These are phyloP conservation scores for Trichoderma breve DNA, from an alignment of 2,329 filamentous ascomycete species.

Conservation along the genomic window DNA sequence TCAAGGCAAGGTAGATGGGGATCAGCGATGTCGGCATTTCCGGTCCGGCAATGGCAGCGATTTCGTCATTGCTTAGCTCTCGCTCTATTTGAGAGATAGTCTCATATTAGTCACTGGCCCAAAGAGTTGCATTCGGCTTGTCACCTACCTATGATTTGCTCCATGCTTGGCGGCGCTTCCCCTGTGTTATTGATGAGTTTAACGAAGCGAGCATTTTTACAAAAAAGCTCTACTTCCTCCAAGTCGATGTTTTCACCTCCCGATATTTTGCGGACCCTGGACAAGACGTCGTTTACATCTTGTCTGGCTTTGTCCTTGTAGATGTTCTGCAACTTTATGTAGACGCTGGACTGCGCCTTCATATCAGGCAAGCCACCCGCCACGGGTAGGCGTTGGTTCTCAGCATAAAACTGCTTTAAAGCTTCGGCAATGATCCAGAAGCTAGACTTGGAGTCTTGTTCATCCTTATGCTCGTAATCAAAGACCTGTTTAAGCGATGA, in stretches of 20 bases:
- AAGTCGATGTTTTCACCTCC: slow-evolving; percentile 57
- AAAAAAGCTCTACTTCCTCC: slow-evolving; percentile 84
- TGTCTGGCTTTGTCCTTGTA: slow-evolving; percentile 85
- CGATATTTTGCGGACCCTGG: slow-evolving; percentile 54
- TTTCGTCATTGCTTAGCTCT: slow-evolving; percentile 55
- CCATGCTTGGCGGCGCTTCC: slow-evolving; percentile 45
- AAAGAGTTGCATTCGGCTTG: slow-evolving; percentile 29
- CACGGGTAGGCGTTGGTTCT: slow-evolving; percentile 73
- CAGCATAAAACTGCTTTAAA: slow-evolving; percentile 71
- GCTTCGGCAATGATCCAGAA: slow-evolving; percentile 92
- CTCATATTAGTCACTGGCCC: neutral
- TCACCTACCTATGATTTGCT: slow-evolving; percentile 51
- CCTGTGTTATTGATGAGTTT: slow-evolving; percentile 69
- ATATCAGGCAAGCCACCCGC: slow-evolving; percentile 91
- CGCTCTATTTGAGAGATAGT: slow-evolving; percentile 40
- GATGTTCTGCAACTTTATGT: slow-evolving; percentile 85
- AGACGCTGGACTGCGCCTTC: slow-evolving; percentile 90
- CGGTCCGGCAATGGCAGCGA: slow-evolving; percentile 46
- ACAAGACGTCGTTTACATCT: slow-evolving; percentile 73
- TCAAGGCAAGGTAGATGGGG: slow-evolving; percentile 67
- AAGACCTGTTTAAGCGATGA: slow-evolving; percentile 76
- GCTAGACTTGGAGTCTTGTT: slow-evolving; percentile 41
- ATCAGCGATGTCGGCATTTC: slow-evolving; percentile 58
- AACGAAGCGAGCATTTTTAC: slow-evolving; percentile 91
- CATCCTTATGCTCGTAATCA: slow-evolving; percentile 50